Conservation (phyloP, 768 basidiomycete species). For the Termitomyces heimii region DNA sequence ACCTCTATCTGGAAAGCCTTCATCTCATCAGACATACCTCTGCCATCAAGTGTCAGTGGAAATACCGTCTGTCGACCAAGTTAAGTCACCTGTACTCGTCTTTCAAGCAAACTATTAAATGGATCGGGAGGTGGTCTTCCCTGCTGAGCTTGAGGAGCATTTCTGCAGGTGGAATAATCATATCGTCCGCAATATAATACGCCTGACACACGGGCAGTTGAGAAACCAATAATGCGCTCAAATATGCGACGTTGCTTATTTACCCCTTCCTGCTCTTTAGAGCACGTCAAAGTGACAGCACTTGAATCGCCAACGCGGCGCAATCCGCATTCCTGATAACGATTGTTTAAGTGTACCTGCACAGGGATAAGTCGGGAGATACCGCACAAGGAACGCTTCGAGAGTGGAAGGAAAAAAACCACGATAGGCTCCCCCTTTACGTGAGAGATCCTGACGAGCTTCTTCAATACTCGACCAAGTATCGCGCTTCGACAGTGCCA, state of each 20-base stretch:
- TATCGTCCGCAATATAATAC: slow-evolving; percentile 5
- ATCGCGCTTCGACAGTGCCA: slow-evolving; percentile 3
- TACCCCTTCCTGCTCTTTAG: slow-evolving; percentile 1
- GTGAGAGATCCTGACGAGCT: slow-evolving; percentile 6
- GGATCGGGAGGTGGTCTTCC: too few relatives aligned
- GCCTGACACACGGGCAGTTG: neutral
- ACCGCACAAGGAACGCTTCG: slow-evolving; percentile 4
- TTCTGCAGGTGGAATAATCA: neutral
- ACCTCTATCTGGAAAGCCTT: too few relatives aligned
- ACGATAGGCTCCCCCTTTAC: slow-evolving; percentile 8
- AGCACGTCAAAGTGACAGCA: too few relatives aligned
- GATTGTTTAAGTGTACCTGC: neutral
- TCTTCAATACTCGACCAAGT: slow-evolving; percentile 1
- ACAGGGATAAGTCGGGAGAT: neutral
- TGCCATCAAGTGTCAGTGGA: too few relatives aligned
- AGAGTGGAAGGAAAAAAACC: neutral
- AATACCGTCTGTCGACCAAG: too few relatives aligned
- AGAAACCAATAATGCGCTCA: neutral
- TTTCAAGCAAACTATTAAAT: too few relatives aligned
- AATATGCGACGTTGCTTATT: neutral
- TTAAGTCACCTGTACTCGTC: too few relatives aligned
- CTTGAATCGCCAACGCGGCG: neutral
- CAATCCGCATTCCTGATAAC: too few relatives aligned
- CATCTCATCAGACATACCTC: too few relatives aligned
- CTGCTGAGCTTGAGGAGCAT: too few relatives aligned